Evolutionary conservation across 1,284 basidiomycete genomes (phyloP).

Genomic region (Trichosporon coremiiforme): DNA sequence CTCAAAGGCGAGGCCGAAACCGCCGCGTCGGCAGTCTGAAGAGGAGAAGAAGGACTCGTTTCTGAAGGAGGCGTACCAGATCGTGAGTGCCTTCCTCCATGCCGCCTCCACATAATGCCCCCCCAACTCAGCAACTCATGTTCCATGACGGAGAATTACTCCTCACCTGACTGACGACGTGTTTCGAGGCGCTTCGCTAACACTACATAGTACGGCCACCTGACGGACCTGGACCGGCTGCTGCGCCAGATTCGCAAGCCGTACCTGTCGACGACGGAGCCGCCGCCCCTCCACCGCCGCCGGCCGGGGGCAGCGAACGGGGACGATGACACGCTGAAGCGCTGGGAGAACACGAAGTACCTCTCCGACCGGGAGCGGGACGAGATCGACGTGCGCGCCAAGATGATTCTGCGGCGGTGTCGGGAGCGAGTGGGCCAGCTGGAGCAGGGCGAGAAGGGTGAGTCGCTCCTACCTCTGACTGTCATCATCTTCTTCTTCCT

Average conservation of each 20-base stretch:
- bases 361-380: constrained; percentile 62
- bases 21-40: constrained; percentile 20
- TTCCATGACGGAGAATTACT: too few relatives aligned
- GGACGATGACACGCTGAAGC: constrained; percentile 35
- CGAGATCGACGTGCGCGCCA: constrained; percentile 62
- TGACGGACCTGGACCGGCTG: constrained; percentile 42
- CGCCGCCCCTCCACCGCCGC: constrained; percentile 41
- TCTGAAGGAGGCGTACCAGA: constrained; percentile 54
- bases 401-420: constrained; percentile 60
- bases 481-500: too few relatives aligned
- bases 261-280: constrained; percentile 50
- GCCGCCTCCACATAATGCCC: too few relatives aligned
- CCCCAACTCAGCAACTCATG: too few relatives aligned
- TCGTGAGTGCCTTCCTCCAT: constrained; percentile 39
- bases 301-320: not conserved
- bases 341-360: constrained; percentile 55
- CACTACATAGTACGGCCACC: constrained; percentile 49
- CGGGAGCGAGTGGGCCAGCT: constrained; percentile 59
- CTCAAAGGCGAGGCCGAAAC: not conserved
- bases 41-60: constrained; percentile 43
- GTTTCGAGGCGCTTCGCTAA: too few relatives aligned
- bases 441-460: constrained; percentile 59
- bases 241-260: constrained; percentile 51
- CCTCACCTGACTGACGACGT: too few relatives aligned
- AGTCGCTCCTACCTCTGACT: constrained; percentile 37